Evolutionary conservation across 768 basidiomycete species (phyloP), one percentile per base, ranked within the genome.

Genomic region (Mycena rosella): DNA sequence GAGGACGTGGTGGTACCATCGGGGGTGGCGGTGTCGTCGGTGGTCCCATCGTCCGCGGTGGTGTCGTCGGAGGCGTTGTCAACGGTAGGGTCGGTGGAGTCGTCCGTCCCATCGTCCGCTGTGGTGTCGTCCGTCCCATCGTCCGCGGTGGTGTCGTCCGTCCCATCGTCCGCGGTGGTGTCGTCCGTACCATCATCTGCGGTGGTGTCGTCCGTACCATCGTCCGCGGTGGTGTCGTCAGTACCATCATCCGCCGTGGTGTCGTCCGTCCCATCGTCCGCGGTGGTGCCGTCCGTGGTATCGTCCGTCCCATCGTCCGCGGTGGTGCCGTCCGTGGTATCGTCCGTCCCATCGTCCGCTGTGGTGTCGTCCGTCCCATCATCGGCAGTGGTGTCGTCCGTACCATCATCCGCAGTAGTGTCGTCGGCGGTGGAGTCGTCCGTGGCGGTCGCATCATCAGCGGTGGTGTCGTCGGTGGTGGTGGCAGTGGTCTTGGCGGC

Each of bases 351-450:
- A n/a, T n/a, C n/a, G n/a, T n/a, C 42, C 20, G 14, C 42, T 7
- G 14, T 17, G 15, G 42, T 42, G 20, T 15, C 20, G 5, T 42
- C 42, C 15, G n/a, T n/a, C n/a, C n/a, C n/a, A n/a, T n/a, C n/a
- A n/a, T 42, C 42, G 26, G 42, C 24, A 17, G 57, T 22, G 17
- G 48, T 58, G 18, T 59, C 26, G 27, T 36, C 52, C 30, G 30
- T 34, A 4, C 13, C 55, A 17, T 22, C 38, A 6, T 4, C 38
- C n/a, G n/a, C n/a, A n/a, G n/a, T n/a, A n/a, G n/a, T n/a, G 38
- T 36, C 34, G 24, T 44, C 56, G 5, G 57, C 18, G 38, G 30
- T 18, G 40, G 59, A 36, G 26, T 48, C 42, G 17, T 65, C 56
- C 18, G 62, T 14, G 34, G 27, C 44, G 8, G 27, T 26, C 8